These are phyloP conservation scores for Penicillium sp. DNA, from an alignment of 2,329 filamentous ascomycete genomes.

Conservation along the genomic window DNA sequence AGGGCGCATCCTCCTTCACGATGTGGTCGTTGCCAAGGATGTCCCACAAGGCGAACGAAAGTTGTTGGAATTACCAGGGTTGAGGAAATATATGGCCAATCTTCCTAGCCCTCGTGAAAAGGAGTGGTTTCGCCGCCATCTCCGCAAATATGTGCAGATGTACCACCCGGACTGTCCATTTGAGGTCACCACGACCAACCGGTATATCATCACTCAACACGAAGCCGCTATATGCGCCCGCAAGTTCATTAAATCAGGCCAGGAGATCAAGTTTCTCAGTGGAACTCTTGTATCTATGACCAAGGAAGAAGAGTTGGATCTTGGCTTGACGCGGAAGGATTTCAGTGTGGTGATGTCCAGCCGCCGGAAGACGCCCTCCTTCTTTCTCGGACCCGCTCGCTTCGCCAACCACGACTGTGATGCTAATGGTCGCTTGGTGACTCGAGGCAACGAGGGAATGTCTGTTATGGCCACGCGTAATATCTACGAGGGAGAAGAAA, in stretches of 20 bases:
- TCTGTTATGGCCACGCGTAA: conserved; percentile 81
- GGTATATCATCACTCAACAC: conserved; percentile 87
- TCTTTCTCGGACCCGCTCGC: conserved; percentile 92
- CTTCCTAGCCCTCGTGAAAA: conserved; percentile 76
- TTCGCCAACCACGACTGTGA: conserved; percentile 98
- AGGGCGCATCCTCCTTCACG: conserved; percentile 58
- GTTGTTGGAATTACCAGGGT: conserved; percentile 69
- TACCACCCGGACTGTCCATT: conserved; percentile 93
- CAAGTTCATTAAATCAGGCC: conserved; percentile 73
- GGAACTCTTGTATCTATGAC: conserved; percentile 93
- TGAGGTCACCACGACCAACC: conserved; percentile 89
- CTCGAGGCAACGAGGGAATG: conserved; percentile 80
- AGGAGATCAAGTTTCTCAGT: conserved; percentile 85
- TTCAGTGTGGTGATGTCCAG: conserved; percentile 97
- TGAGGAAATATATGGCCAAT: conserved; percentile 68
- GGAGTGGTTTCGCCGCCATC: conserved; percentile 80
- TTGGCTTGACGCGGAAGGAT: conserved; percentile 81
- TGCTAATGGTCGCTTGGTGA: conserved; percentile 85
- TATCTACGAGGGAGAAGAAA: conserved; percentile 87
- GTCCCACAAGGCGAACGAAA: conserved; percentile 67
- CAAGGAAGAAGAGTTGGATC: conserved; percentile 80
- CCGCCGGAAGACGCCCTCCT: conserved; percentile 81
- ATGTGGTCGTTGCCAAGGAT: conserved; percentile 75
- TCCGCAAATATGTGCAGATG: conserved; percentile 88
- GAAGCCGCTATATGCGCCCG: conserved; percentile 87